phyloP scores from a whole-genome alignment of 345 rosid genomes.

The Rhizophora mangle region DNA sequence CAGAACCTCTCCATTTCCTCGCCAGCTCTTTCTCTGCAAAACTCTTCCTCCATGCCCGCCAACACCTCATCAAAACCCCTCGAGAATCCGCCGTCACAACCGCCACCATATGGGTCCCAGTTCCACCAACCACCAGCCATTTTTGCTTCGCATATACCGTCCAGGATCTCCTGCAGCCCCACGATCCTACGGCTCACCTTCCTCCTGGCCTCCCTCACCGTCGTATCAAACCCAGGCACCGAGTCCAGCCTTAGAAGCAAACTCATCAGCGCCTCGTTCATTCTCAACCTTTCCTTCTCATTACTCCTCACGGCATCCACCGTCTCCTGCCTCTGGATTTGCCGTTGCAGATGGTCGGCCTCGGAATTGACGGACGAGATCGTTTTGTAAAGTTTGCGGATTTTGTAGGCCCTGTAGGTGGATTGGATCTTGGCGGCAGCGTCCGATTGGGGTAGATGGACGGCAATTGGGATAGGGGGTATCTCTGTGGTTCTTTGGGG shows the following conservation, averaged over 20 bases:
- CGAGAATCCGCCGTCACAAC: conserved; percentile 9
- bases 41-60: conserved; percentile 55
- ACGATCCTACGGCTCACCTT: conserved; percentile 80
- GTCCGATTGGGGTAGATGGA: conserved; percentile 14
- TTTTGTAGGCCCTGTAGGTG: conserved; percentile 52
- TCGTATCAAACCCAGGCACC: conserved; percentile 65
- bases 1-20: conserved; percentile 82
- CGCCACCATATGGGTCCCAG: conserved; percentile 7
- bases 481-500: conserved; percentile 23
- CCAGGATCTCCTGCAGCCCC: conserved; percentile 53
- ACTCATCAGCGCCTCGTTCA: conserved; percentile 78
- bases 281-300: conserved; percentile 59
- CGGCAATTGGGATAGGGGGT: conserved; percentile 1
- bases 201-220: conserved; percentile 80
- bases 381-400: conserved; percentile 52
- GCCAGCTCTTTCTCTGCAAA: conserved; percentile 75
- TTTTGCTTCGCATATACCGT: background rate
- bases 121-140: background rate
- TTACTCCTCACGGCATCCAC: conserved; percentile 67
- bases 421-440: conserved; percentile 72
- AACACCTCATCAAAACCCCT: conserved; percentile 52
- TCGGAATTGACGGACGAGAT: conserved; percentile 51
- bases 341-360: conserved; percentile 46
- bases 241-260: conserved; percentile 76
- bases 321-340: conserved; percentile 82